A percentile compares a stretch with the other conserved stretches of the same genome.
Conservation (phyloP, 148 eudicot species). For the Vaccinium vitisidaea region DNA sequence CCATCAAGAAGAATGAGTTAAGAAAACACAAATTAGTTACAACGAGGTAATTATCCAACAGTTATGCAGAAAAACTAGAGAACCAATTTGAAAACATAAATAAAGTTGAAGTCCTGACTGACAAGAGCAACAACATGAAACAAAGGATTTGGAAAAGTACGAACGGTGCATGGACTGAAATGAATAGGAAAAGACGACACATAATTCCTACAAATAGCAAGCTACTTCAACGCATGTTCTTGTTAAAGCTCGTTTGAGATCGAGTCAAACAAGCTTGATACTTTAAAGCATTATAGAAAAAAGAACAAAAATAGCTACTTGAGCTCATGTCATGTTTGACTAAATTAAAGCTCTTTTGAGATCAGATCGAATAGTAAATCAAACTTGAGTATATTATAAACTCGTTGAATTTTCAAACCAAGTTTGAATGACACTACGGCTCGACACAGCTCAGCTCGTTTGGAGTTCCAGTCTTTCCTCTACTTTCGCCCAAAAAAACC, state of each 20-base stretch:
- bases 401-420: neutral
- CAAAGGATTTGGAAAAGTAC: neutral
- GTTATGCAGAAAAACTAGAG: neutral
- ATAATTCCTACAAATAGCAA: neutral
- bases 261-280: neutral
- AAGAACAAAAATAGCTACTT: too few relatives aligned
- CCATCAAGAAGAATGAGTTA: constrained; percentile 2
- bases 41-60: neutral
- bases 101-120: neutral
- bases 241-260: neutral
- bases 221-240: neutral
- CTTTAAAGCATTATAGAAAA: too few relatives aligned
- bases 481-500: too few relatives aligned
- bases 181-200: neutral
- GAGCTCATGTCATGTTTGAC: neutral
- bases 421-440: neutral
- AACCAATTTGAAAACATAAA: neutral
- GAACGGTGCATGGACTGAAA: neutral
- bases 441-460: neutral
- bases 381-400: neutral
- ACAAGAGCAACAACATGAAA: neutral
- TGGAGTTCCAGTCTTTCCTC: neutral
- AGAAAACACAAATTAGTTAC: neutral
- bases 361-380: neutral
- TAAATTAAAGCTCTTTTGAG: neutral